Evolutionary conservation across 768 basidiomycete species (phyloP).

Genomic region (Podaxis sp.): DNA sequence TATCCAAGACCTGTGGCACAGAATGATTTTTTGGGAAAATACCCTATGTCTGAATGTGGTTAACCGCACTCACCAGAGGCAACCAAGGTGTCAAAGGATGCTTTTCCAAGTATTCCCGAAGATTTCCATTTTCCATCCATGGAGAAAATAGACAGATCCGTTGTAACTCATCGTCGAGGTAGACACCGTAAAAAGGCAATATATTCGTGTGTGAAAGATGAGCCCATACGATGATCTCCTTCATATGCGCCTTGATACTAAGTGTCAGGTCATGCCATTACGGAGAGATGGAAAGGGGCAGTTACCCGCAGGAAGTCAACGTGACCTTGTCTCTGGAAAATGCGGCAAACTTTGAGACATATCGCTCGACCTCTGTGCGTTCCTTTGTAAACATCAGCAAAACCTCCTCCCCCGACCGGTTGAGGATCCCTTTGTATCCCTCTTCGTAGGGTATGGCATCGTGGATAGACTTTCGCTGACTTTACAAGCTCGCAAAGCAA

Average conservation of each 20-base stretch:
- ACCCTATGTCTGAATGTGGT: no score
- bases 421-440: background rate
- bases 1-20: background rate
- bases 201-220: constrained; percentile 34
- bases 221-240: constrained; percentile 33
- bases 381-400: background rate
- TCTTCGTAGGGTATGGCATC: background rate
- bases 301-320: background rate
- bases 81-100: constrained; percentile 12
- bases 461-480: background rate
- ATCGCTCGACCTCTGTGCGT: background rate
- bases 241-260: background rate
- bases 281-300: background rate
- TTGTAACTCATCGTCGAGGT: constrained; percentile 9
- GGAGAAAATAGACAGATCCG: constrained; percentile 20
- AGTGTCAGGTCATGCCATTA: background rate
- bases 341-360: background rate
- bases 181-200: constrained; percentile 35
- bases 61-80: constrained; percentile 11
- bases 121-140: constrained; percentile 22
- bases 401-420: background rate
- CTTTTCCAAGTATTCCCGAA: constrained; percentile 16
- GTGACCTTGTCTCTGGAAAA: constrained; percentile 1
- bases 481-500: background rate
- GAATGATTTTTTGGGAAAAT: background rate